These are phyloP conservation scores for Solanum chmielewskii DNA, from an alignment of 257 asterid genomes.

Conservation along the genomic window DNA sequence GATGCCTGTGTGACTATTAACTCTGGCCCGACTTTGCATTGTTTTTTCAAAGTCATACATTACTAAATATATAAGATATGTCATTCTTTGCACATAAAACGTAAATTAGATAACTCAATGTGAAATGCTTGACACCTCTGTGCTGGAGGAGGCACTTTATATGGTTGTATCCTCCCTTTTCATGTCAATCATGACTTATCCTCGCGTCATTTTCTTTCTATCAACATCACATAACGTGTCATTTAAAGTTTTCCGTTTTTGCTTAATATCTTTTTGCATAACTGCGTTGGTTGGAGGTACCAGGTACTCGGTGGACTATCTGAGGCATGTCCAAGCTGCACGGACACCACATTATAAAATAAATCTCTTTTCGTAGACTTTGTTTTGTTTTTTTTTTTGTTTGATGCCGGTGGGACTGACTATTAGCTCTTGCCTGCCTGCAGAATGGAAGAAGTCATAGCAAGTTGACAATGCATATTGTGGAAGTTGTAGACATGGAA, in stretches of 20 bases:
- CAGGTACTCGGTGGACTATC: background rate
- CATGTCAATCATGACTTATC: slow-evolving; percentile 15
- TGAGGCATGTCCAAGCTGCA: background rate
- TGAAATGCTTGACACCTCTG: slow-evolving; percentile 19
- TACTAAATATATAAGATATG: background rate
- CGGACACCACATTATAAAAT: background rate
- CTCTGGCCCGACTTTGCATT: background rate
- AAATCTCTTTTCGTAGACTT: background rate
- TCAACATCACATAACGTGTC: background rate
- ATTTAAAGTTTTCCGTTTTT: background rate
- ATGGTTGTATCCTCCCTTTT: slow-evolving; percentile 18
- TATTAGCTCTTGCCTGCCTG: slow-evolving; percentile 12
- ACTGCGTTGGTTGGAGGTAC: background rate
- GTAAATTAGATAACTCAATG: slow-evolving; percentile 1
- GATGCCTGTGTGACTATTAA: background rate
- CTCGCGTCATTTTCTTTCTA: background rate
- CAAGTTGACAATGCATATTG: background rate
- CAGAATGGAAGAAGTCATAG: slow-evolving; percentile 35
- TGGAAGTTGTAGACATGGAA: slow-evolving; percentile 24
- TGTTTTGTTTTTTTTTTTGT: background rate
- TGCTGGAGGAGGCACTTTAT: slow-evolving; percentile 33
- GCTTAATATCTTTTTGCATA: background rate
- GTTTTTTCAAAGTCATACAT: background rate
- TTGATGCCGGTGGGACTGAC: background rate
- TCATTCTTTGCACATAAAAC: background rate